phyloP scores from a whole-genome alignment of 176 grass and related monocot species.

The Aegilops bicornis region DNA sequence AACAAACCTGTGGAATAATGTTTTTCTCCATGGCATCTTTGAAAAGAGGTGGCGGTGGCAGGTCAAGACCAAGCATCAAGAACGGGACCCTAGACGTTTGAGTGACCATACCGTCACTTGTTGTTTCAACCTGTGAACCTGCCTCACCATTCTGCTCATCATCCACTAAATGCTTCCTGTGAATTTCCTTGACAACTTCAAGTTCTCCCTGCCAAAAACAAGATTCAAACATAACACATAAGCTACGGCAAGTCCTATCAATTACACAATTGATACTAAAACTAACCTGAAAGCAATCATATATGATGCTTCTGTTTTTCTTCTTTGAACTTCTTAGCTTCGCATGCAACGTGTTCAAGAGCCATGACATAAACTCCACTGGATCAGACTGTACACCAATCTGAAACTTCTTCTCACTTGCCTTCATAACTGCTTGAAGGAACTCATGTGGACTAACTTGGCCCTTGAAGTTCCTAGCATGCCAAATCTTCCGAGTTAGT shows the following conservation, averaged over 20 bases:
- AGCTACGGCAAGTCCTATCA: conserved; percentile 2
- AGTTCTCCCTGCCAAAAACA: conserved; percentile 75
- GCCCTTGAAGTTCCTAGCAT: conserved; percentile 97
- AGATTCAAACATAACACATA: background rate
- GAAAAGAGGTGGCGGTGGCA: conserved; percentile 97
- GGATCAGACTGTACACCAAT: conserved; percentile 98
- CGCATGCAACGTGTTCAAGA: conserved; percentile 83
- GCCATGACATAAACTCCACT: conserved; percentile 95
- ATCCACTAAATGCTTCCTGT: conserved; percentile 47
- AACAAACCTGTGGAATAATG: conserved; percentile 93
- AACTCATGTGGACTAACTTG: conserved; percentile 99
- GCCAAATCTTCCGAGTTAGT: conserved; percentile 96
- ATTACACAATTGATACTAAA: conserved; percentile 14
- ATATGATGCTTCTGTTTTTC: conserved; percentile 88
- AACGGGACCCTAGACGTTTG: conserved; percentile 86
- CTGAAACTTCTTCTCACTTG: conserved; percentile 85
- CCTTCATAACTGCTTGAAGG: conserved; percentile 98
- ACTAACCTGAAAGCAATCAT: conserved; percentile 94
- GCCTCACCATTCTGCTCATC: conserved; percentile 53
- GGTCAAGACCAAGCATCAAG: conserved; percentile 93
- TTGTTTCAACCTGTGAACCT: conserved; percentile 36
- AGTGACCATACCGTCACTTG: conserved; percentile 48
- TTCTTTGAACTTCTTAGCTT: conserved; percentile 81
- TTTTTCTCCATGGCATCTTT: conserved; percentile 99
- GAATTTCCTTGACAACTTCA: conserved; percentile 93